phyloP scores from a whole-genome alignment of 805 yeast genomes.

The Candida boidinii region DNA sequence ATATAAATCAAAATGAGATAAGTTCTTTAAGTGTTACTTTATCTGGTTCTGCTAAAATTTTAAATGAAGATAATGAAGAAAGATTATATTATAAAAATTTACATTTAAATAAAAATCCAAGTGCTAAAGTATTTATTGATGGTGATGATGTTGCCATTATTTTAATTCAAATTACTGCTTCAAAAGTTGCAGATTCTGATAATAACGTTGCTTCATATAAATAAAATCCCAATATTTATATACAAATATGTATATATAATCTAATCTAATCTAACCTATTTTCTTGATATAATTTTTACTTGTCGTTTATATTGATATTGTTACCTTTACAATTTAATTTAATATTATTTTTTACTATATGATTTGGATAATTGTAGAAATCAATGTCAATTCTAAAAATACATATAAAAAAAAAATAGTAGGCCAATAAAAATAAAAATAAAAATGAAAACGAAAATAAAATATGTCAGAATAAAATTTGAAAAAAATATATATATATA shows the following conservation, averaged over 20 bases:
- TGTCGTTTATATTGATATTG: neutral
- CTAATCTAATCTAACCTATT: neutral
- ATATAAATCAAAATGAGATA: constrained; percentile 71
- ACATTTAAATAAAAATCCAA: constrained; percentile 56
- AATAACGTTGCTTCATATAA: constrained; percentile 39
- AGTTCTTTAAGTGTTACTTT: constrained; percentile 78
- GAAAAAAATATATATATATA: neutral
- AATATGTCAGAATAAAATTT: neutral
- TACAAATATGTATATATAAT: constrained; percentile 5
- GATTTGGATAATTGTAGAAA: neutral
- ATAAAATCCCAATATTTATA: constrained; percentile 4
- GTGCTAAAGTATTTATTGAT: constrained; percentile 59
- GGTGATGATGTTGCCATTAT: constrained; percentile 60
- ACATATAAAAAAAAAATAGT: constrained; percentile 1
- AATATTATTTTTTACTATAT: neutral
- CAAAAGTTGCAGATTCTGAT: constrained; percentile 73
- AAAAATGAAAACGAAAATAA: neutral
- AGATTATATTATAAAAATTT: constrained; percentile 52
- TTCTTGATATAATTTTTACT: neutral
- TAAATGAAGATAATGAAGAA: constrained; percentile 36
- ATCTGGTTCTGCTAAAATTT: constrained; percentile 57
- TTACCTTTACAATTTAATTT: too few relatives aligned
- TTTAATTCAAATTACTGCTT: constrained; percentile 53
- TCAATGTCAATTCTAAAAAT: neutral
- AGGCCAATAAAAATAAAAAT: neutral